Conservation (phyloP, 805 yeast species). For the Candida awuae region DNA sequence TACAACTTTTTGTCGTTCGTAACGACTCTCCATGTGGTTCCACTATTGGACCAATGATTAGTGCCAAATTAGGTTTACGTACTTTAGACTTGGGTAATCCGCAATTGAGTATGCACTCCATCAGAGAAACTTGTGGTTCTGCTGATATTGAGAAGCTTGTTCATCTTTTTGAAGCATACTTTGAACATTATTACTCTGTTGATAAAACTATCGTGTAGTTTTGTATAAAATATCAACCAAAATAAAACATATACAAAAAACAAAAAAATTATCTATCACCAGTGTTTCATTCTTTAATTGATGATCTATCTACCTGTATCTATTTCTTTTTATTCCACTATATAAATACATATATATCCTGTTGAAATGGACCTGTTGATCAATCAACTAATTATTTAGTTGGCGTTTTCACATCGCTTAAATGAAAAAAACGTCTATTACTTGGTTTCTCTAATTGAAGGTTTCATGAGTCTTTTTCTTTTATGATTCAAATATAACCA, state of each 20-base stretch:
- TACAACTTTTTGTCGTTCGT: conserved; percentile 87
- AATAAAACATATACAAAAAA: neutral
- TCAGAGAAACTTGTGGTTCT: conserved; percentile 85
- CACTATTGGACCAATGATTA: conserved; percentile 90
- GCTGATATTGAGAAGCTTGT: conserved; percentile 60
- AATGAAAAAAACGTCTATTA: too few species aligned
- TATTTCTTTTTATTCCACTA: too few species aligned
- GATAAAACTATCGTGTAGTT: conserved; percentile 33
- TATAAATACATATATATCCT: too few species aligned
- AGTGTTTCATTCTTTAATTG: too few species aligned
- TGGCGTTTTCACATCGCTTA: too few species aligned
- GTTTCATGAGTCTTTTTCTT: neutral
- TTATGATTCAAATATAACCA: neutral
- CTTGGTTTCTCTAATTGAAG: too few species aligned
- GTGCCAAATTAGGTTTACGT: conserved; percentile 79
- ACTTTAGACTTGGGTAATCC: conserved; percentile 90
- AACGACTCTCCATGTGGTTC: conserved; percentile 95
- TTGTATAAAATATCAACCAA: too few species aligned
- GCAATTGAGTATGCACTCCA: conserved; percentile 87
- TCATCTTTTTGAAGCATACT: conserved; percentile 55
- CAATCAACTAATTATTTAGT: too few species aligned
- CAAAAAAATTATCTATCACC: too few species aligned
- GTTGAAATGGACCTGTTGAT: too few species aligned
- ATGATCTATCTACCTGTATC: too few species aligned
- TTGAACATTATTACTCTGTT: conserved; percentile 32